Evolutionary conservation across 805 yeast species (phyloP), one percentile per base, ranked within the genome.

Genomic region (Candida ponderosae): DNA sequence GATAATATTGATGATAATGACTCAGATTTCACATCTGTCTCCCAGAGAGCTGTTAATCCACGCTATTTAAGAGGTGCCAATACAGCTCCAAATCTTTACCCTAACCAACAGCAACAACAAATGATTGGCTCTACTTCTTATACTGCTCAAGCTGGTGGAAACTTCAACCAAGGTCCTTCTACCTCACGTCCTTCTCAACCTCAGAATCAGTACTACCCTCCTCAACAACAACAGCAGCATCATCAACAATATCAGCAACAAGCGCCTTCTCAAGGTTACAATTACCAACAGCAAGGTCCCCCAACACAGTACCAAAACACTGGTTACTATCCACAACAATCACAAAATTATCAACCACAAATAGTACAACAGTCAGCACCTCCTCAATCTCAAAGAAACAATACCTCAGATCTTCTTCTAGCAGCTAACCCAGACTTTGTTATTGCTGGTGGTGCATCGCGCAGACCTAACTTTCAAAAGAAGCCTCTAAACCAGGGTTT

Each of bases 21-120:
- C 33, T 81, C 90, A 1, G 81, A 79, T 50, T 80, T 83, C 57
- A 82, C 93, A 2, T 78, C 87, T 36, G 84, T 83, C 2, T 80
- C 89, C 7, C 90, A 82, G 57, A 66, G 90, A 53, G 88, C 79
- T 20, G 68, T 76, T 14, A 82, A 82, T 49, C 84, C 82, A 15
- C 59, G 63, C 20, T 77, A 74, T 46, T 66, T 62, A 38, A 41
- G 60, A 39, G 67, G 64, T 27, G 58, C 59, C 19, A 47, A 50
- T 8, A 51, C 45, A 23, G 56, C 56, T 13, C 52, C 53, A 29
- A 37, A 46, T 8, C 45, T 51, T 7, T 46, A 54, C 38, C 50
- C 53, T 23, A 39, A 50, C 31, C 45, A 41, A 30, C 40, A 35
- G 16, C 47, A 39, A 13, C 44, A 33, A n/a, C 51, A 34, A 18